Base-by-base conservation (phyloP, 331 rosid species). In the Dryas integrifolia region DNA sequence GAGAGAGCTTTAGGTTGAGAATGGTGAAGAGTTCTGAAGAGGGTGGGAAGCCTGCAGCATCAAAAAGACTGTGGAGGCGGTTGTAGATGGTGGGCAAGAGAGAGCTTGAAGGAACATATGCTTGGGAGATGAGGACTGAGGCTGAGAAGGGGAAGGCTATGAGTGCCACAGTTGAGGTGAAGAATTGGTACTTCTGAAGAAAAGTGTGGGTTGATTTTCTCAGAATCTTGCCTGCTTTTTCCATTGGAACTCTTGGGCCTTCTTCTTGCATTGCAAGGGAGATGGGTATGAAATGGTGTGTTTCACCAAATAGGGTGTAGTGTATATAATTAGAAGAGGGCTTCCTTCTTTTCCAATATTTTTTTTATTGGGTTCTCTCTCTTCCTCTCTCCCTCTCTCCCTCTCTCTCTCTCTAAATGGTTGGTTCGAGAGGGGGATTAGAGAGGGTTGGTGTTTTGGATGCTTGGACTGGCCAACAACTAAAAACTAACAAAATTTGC, bases 1-100 rank as follows among this genome's bases (percentile, higher is more conserved):
- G 95, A 56, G 98, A 89, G 76, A 92, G 95, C 62, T 89, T 94
- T 1, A 76, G 75, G 61, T 67, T 82, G 48, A 94, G 84, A 79
- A 88, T 51, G 35, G 24, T 60, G 76, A 89, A 89, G 77, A 89
- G 69, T 13, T 85, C 69, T 8, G 90, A 94, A 11, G 90, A 87
- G 3, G 82, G 72, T 57, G 97, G 97, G 76, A 91, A 88, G 2
- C 97, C 97, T 0, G 96, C 97, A 6, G 96, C 98, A 59, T 80
- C 85, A 59, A 95, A 95, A 21, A 95, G 88, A 51, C 39, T 70
- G 72, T 66, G 79, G n/a, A 95, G 73, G 67, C 93, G 93, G 71
- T 9, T 70, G 69, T 75, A 83, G 63, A 90, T 80, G 74, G 85
- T 81, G 50, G 83, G 82, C 41, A 85, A 76, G 18, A 85, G 87